Conservation (phyloP, 331 rosid species). For the Ulmus americana region DNA sequence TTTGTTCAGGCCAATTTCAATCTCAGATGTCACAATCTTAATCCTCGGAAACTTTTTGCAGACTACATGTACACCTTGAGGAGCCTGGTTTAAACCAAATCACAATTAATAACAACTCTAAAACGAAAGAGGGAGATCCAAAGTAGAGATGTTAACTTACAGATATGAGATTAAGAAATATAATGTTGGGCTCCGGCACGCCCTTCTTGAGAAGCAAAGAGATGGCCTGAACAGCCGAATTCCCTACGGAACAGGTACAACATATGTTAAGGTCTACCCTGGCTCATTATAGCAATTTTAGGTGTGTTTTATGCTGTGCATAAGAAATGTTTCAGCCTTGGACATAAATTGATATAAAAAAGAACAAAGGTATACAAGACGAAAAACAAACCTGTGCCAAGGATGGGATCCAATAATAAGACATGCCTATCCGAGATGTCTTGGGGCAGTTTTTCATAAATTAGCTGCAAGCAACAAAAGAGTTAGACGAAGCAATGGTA, state of each 20-base stretch:
- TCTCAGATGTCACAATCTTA: conserved; percentile 94
- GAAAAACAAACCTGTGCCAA: conserved; percentile 74
- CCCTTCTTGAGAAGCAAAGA: conserved; percentile 70
- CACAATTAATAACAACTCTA: neutral
- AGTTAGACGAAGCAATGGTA: conserved; percentile 20
- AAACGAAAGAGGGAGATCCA: conserved; percentile 6
- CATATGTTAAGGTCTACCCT: conserved; percentile 2
- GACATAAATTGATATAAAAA: neutral
- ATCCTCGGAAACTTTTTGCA: conserved; percentile 83
- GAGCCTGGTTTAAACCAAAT: conserved; percentile 54
- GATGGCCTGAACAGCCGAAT: conserved; percentile 86
- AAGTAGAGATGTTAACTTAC: conserved; percentile 42
- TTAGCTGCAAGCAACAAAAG: conserved; percentile 47
- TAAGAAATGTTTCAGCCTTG: too few relatives aligned
- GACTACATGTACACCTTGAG: conserved; percentile 82
- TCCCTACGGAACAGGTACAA: conserved; percentile 41
- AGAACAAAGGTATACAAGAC: neutral
- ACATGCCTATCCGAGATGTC: conserved; percentile 96
- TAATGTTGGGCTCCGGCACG: conserved; percentile 88
- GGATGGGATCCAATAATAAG: conserved; percentile 80
- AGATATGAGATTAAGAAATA: conserved; percentile 86
- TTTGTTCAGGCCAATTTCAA: conserved; percentile 66
- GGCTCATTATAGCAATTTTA: neutral
- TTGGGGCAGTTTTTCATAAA: conserved; percentile 79
- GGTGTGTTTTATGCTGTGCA: too few relatives aligned